Percentiles rank a stretch among this genome's conserved stretches.
Evolutionary conservation across 2,329 filamentous ascomycete genomes (phyloP).

Genomic region (Xylariales sp.): DNA sequence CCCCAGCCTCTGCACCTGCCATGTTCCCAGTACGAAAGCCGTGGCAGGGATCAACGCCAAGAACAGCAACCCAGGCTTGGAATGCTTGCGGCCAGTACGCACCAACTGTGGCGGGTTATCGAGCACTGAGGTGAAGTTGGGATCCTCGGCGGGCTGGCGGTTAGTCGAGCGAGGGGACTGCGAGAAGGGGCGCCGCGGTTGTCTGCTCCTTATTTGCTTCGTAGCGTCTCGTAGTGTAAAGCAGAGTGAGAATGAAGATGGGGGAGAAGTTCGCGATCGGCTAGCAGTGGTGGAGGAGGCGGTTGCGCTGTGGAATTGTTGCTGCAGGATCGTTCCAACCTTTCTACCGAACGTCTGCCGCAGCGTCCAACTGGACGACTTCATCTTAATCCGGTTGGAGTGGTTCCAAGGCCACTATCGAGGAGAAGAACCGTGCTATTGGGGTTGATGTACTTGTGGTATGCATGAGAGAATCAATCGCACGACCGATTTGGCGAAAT

Average conservation of each 20-base stretch:
- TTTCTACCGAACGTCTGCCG: conserved; percentile 17
- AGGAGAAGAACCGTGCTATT: too few species aligned
- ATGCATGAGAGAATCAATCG: neutral
- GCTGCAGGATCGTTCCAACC: conserved; percentile 18
- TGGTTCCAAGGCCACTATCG: too few species aligned
- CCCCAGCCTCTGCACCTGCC: conserved; percentile 88
- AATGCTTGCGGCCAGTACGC: conserved; percentile 62
- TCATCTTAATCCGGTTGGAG: conserved; percentile 13
- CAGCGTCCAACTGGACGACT: conserved; percentile 14
- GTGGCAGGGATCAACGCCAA: conserved; percentile 87
- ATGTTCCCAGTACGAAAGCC: conserved; percentile 84
- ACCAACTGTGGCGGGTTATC: conserved; percentile 82
- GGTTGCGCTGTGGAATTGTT: conserved; percentile 12
- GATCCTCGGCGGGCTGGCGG: conserved; percentile 61
- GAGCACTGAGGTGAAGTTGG: conserved; percentile 77
- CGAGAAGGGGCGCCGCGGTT: conserved; percentile 16
- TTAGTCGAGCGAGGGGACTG: conserved; percentile 22
- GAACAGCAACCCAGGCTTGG: conserved; percentile 77
- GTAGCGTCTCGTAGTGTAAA: too few species aligned
- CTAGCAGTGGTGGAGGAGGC: too few species aligned
- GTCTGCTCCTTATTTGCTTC: too few species aligned
- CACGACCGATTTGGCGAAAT: conserved; percentile 6
- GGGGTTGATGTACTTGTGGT: too few species aligned
- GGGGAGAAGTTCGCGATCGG: too few species aligned
- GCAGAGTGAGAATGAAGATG: too few species aligned